phyloP scores from a whole-genome alignment of 768 basidiomycete species.

The Russula compacta region DNA sequence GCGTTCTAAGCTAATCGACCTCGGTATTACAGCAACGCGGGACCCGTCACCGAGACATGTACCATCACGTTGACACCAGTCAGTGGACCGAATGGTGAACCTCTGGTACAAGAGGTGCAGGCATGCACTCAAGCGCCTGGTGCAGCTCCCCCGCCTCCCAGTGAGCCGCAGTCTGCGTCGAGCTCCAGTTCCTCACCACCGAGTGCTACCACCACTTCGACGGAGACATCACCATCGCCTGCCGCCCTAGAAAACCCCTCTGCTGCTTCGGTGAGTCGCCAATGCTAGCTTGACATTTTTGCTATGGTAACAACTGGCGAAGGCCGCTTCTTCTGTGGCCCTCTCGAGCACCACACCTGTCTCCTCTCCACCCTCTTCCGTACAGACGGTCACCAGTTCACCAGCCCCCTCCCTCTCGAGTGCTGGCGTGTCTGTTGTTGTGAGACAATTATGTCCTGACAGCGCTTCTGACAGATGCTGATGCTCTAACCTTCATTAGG shows the following conservation, averaged over 20 bases:
- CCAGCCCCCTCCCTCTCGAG: background rate
- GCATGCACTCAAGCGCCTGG: constrained; percentile 23
- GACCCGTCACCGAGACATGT: constrained; percentile 31
- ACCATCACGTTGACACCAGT: constrained; percentile 30
- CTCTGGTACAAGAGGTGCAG: constrained; percentile 27
- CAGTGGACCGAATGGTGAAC: constrained; percentile 24
- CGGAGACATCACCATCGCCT: background rate
- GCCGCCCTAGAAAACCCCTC: too few relatives aligned
- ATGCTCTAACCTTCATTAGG: background rate
- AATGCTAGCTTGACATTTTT: background rate
- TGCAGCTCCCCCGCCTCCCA: background rate
- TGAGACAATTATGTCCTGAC: background rate
- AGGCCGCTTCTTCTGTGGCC: background rate
- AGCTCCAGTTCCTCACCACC: background rate
- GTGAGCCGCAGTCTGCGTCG: background rate
- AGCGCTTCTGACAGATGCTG: background rate
- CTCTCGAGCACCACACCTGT: too few relatives aligned
- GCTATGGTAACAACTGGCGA: background rate
- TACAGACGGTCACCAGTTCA: constrained; percentile 2
- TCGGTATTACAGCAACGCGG: constrained; percentile 19
- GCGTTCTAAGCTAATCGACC: background rate
- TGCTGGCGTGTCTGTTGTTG: background rate
- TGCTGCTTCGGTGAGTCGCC: background rate
- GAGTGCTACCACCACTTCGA: constrained; percentile 3
- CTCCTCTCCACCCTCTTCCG: background rate